These are phyloP conservation scores for Juncus effusus DNA, from an alignment of 176 grass and related monocot genomes.

Conservation along the genomic window DNA sequence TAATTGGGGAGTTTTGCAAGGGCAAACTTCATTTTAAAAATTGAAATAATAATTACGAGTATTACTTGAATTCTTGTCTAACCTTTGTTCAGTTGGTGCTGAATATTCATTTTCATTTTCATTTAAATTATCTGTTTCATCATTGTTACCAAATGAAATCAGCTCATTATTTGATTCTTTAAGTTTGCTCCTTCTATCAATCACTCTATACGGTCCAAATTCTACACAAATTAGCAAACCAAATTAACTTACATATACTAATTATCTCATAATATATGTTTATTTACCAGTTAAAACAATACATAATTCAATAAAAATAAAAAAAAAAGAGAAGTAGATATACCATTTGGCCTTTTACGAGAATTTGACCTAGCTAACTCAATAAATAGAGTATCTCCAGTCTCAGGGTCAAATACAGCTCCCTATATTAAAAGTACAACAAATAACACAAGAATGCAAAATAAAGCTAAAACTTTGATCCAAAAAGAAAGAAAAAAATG, in stretches of 20 bases:
- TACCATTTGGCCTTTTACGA: slow-evolving; percentile 65
- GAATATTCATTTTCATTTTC: slow-evolving; percentile 22
- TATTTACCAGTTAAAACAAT: too few relatives aligned
- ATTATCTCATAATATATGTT: neutral
- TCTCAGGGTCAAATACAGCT: slow-evolving; percentile 74
- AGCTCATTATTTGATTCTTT: slow-evolving; percentile 41
- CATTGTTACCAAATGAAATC: too few relatives aligned
- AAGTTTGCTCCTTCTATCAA: slow-evolving; percentile 66
- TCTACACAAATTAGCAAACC: slow-evolving; percentile 41
- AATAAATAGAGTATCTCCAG: slow-evolving; percentile 65
- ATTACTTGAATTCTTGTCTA: neutral
- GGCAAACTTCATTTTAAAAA: too few relatives aligned
- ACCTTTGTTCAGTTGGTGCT: slow-evolving; percentile 24
- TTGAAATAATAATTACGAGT: neutral
- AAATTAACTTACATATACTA: slow-evolving; percentile 1
- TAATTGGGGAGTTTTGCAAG: too few relatives aligned
- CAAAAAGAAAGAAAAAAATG: slow-evolving; percentile 12
- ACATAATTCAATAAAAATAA: neutral
- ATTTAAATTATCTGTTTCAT: neutral
- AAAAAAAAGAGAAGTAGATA: neutral
- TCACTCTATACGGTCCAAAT: slow-evolving; percentile 54
- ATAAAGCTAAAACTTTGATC: neutral
- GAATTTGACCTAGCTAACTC: slow-evolving; percentile 96
- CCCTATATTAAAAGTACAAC: slow-evolving; percentile 44
- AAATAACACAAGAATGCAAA: neutral